Conservation (phyloP, 225 moss, liverwort and hornwort species). For the Anthoceros angustus region DNA sequence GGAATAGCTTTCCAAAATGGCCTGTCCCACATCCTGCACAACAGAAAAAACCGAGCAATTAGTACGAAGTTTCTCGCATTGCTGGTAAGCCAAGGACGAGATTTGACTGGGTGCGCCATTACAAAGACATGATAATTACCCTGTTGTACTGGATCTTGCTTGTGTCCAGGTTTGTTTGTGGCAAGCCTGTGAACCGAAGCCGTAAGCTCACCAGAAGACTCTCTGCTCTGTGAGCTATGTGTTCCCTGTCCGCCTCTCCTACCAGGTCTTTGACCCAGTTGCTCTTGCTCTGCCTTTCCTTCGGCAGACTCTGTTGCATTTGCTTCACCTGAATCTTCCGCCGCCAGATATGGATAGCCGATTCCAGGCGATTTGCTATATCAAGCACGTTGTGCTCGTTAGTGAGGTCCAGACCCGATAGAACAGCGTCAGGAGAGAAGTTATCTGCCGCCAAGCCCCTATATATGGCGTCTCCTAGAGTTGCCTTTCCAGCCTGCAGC, state of each 20-base stretch:
- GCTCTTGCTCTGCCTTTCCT: conserved; percentile 39
- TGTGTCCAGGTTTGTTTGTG: conserved; percentile 73
- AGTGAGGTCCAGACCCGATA: conserved; percentile 51
- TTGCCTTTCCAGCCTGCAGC: conserved; percentile 62
- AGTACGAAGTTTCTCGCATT: not conserved
- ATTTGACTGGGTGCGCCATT: not conserved
- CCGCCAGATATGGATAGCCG: conserved; percentile 66
- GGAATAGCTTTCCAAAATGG: conserved; percentile 97
- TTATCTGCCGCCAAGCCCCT: conserved; percentile 51
- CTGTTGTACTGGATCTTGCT: conserved; percentile 87
- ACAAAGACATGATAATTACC: conserved; percentile 16
- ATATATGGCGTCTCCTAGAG: conserved; percentile 66
- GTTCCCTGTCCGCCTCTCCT: conserved; percentile 49
- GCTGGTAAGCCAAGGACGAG: not conserved
- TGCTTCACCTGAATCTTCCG: conserved; percentile 49
- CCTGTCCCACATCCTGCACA: conserved; percentile 91
- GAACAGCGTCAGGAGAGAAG: conserved; percentile 59
- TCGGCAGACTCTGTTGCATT: conserved; percentile 24
- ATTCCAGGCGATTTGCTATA: conserved; percentile 75
- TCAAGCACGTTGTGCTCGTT: conserved; percentile 71
- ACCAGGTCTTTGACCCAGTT: conserved; percentile 82
- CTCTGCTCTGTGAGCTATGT: conserved; percentile 68
- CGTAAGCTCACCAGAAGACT: conserved; percentile 54
- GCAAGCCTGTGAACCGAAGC: conserved; percentile 73
- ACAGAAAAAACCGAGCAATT: not conserved